Evolutionary conservation across 805 yeast genomes (phyloP).

Genomic region (Candida coleopterorum): DNA sequence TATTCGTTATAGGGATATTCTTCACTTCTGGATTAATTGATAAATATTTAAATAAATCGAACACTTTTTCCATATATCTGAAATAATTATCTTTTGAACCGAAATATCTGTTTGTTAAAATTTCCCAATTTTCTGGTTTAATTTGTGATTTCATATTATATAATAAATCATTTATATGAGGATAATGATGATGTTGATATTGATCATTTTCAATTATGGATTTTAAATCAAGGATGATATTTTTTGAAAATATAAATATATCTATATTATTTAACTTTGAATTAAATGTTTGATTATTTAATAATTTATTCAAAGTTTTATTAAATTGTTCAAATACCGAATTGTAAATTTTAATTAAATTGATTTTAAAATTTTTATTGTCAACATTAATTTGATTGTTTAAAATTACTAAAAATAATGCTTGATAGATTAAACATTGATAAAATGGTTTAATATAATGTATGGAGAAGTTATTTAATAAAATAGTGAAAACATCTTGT

Average conservation of each 20-base stretch:
- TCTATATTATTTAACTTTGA: slow-evolving; percentile 3
- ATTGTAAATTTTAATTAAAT: slow-evolving; percentile 12
- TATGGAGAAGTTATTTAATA: slow-evolving; percentile 10
- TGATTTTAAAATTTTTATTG: slow-evolving; percentile 8
- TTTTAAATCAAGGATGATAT: slow-evolving; percentile 10
- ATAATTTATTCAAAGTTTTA: slow-evolving; percentile 12
- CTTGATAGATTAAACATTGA: slow-evolving; percentile 16
- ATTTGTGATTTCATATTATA: slow-evolving; percentile 7
- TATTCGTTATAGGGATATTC: slow-evolving; percentile 14
- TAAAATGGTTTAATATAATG: slow-evolving; percentile 14
- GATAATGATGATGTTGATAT: background rate
- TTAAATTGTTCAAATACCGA: slow-evolving; percentile 11
- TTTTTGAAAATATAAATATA: slow-evolving; percentile 7
- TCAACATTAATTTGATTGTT: slow-evolving; percentile 9
- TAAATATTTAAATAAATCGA: slow-evolving; percentile 20
- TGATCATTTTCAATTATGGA: background rate
- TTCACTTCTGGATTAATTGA: slow-evolving; percentile 4
- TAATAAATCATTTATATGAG: slow-evolving; percentile 10
- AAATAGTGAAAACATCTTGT: slow-evolving; percentile 9
- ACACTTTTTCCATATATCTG: slow-evolving; percentile 18
- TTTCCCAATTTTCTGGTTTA: slow-evolving; percentile 9
- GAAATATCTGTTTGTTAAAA: slow-evolving; percentile 18
- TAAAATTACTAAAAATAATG: slow-evolving; percentile 17
- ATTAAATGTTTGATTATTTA: slow-evolving; percentile 7
- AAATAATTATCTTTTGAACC: slow-evolving; percentile 22